Percentiles rank a stretch among this genome's conserved stretches.
phyloP scores from a whole-genome alignment of 73 alveolate genomes.

The Blepharisma japonicum region DNA sequence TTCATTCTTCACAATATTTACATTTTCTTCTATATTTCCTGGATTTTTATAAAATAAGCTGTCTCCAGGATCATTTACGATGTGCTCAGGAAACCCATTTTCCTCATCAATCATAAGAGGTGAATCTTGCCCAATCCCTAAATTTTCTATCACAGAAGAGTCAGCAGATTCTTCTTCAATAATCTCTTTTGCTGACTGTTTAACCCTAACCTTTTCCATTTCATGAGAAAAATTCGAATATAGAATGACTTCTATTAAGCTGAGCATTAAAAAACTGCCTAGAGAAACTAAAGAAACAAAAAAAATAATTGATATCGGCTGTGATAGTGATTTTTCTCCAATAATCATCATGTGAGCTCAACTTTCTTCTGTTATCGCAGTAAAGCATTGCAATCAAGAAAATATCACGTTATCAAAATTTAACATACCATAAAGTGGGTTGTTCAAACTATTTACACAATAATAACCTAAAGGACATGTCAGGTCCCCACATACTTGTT shows the following conservation, averaged over 20 bases:
- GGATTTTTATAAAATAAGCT: no score
- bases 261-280: conserved; percentile 31
- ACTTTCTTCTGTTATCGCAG: conserved; percentile 82
- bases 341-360: conserved; percentile 71
- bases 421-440: conserved; percentile 39
- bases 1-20: no score
- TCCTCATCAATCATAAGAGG: no score
- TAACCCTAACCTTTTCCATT: neutral
- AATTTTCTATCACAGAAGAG: no score
- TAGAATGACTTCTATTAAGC: conserved; percentile 25
- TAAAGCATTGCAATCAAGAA: conserved; percentile 70
- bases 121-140: no score
- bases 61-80: no score
- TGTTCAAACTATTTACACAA: conserved; percentile 43
- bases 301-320: neutral
- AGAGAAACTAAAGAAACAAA: conserved; percentile 19
- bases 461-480: conserved; percentile 25
- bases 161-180: neutral
- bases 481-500: conserved; percentile 49
- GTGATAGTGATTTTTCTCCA: conserved; percentile 50
- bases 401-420: conserved; percentile 49
- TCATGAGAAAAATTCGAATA: neutral
- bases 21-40: no score
- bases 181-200: neutral
- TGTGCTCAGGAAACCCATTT: no score